These are phyloP conservation scores for Chalciporus sphaerocephalus DNA, from an alignment of 768 basidiomycete genomes.

Conservation along the genomic window DNA sequence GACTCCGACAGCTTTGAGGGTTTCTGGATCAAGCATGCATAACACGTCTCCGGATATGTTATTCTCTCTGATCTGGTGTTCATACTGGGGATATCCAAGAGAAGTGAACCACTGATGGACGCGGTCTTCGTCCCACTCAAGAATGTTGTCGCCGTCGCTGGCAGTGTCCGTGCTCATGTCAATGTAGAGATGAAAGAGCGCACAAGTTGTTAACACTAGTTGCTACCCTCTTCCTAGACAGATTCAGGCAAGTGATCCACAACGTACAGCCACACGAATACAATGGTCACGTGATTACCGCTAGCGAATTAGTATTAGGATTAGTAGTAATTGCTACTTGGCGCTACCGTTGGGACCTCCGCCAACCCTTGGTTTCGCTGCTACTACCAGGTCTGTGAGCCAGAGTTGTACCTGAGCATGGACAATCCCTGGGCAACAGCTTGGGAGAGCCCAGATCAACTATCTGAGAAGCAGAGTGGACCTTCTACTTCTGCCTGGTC, in stretches of 20 bases:
- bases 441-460: slow-evolving; percentile 51
- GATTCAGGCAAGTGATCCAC: neutral
- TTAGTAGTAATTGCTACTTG: too few relatives aligned
- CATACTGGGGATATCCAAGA: slow-evolving; percentile 84
- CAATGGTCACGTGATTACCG: neutral
- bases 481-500: slow-evolving; percentile 2
- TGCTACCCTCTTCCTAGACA: too few relatives aligned
- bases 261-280: neutral
- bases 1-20: slow-evolving; percentile 83
- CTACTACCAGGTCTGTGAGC: too few relatives aligned
- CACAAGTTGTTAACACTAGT: slow-evolving; percentile 1
- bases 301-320: neutral
- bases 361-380: slow-evolving; percentile 6
- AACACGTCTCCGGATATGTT: slow-evolving; percentile 90
- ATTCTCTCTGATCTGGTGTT: slow-evolving; percentile 80
- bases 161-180: slow-evolving; percentile 29
- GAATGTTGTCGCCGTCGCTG: slow-evolving; percentile 33
- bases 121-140: slow-evolving; percentile 71
- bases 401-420: slow-evolving; percentile 38
- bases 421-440: slow-evolving; percentile 76
- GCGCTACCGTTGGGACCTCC: too few relatives aligned
- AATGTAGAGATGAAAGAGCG: slow-evolving; percentile 1
- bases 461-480: slow-evolving; percentile 4
- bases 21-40: slow-evolving; percentile 75
- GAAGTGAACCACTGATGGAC: slow-evolving; percentile 75